These are phyloP conservation scores for Neurospora sp. DNA, from an alignment of 495 filamentous ascomycete species.

Conservation along the genomic window DNA sequence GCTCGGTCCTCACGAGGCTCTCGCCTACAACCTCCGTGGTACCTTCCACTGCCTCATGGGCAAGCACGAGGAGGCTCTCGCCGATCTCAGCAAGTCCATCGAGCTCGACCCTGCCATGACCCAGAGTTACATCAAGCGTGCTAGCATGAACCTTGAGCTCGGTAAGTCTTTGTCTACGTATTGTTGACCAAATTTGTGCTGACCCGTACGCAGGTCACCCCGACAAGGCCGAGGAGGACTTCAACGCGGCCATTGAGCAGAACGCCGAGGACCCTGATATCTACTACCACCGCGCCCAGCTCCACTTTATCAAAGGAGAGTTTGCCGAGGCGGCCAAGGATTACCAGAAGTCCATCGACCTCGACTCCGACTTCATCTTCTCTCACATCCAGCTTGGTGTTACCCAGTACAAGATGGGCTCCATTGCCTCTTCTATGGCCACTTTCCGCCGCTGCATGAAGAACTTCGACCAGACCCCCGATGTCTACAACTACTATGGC, in stretches of 20 bases:
- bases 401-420: slow-evolving; percentile 99
- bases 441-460: slow-evolving; percentile 96
- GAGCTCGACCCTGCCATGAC: slow-evolving; percentile 78
- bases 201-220: slow-evolving; percentile 54
- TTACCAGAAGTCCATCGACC: slow-evolving; percentile 98
- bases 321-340: slow-evolving; percentile 91
- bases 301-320: slow-evolving; percentile 94
- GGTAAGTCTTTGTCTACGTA: slow-evolving; percentile 44
- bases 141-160: slow-evolving; percentile 94
- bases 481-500: slow-evolving; percentile 99
- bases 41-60: slow-evolving; percentile 91
- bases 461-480: slow-evolving; percentile 92
- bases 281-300: slow-evolving; percentile 97
- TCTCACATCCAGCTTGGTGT: slow-evolving; percentile 99
- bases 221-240: slow-evolving; percentile 78
- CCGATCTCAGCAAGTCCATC: slow-evolving; percentile 82
- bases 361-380: slow-evolving; percentile 93
- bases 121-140: slow-evolving; percentile 97
- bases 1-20: slow-evolving; percentile 69
- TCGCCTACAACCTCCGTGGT: slow-evolving; percentile 91
- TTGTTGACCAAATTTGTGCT: neutral
- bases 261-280: slow-evolving; percentile 91
- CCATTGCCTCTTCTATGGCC: slow-evolving; percentile 93
- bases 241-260: slow-evolving; percentile 73
- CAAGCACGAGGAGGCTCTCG: slow-evolving; percentile 70